phyloP scores from a whole-genome alignment of 2,329 filamentous ascomycete genomes.

The Fonsecaea pugnacius region DNA sequence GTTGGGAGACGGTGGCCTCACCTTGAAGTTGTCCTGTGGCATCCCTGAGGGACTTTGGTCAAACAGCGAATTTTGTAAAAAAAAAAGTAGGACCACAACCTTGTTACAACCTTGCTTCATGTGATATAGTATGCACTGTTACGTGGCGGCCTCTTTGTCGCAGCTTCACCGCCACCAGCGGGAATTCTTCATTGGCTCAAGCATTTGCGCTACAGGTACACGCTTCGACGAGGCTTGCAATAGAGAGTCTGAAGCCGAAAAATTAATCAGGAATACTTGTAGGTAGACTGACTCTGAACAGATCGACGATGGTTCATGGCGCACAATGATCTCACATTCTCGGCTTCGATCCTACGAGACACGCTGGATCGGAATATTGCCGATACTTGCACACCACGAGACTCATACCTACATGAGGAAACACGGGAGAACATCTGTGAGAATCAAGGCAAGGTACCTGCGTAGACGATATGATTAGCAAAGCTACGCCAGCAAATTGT shows the following conservation, averaged over 20 bases:
- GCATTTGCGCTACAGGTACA: not conserved
- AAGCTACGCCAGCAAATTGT: not conserved
- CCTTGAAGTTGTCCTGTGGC: not conserved
- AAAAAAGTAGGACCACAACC: not conserved
- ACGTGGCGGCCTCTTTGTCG: not conserved
- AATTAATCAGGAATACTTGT: not conserved
- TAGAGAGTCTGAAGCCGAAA: not conserved
- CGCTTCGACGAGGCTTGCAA: not conserved
- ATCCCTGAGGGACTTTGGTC: not conserved
- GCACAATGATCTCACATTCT: not conserved
- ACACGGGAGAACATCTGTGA: conserved; percentile 7
- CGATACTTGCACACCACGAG: not conserved
- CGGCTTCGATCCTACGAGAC: conserved; percentile 5
- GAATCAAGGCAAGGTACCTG: conserved; percentile 16
- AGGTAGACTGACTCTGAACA: not conserved
- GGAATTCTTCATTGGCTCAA: not conserved
- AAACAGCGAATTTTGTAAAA: too few species aligned
- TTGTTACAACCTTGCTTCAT: not conserved
- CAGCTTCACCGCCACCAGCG: not conserved
- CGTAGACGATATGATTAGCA: conserved; percentile 20
- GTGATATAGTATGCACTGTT: not conserved
- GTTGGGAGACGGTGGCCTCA: not conserved
- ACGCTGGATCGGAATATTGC: not conserved
- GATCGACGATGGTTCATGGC: not conserved
- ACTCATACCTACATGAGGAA: not conserved